phyloP scores from a whole-genome alignment of 1,139 yeast species.

The Pichia sp. region DNA sequence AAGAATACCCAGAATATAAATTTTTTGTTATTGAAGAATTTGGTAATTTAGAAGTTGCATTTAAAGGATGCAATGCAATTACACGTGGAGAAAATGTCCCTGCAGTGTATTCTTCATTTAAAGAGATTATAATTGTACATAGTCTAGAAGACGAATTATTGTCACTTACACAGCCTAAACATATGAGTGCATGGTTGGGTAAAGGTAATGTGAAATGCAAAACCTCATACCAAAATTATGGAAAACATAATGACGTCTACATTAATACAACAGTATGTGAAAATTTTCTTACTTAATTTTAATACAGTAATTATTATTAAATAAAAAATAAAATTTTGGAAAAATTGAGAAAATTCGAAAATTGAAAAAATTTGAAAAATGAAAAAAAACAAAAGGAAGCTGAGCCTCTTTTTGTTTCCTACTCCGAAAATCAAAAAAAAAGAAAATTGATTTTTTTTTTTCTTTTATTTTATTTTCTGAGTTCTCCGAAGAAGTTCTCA shows the following conservation, averaged over 20 bases:
- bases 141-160: slow-evolving; percentile 35
- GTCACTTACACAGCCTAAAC: slow-evolving; percentile 28
- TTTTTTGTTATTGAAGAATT: slow-evolving; percentile 43
- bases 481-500: no score
- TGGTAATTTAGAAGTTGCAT: slow-evolving; percentile 21
- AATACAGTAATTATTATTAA: no score
- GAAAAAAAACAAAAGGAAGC: no score
- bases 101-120: slow-evolving; percentile 9
- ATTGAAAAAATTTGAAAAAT: no score
- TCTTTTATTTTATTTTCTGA: no score
- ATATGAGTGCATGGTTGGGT: slow-evolving; percentile 20
- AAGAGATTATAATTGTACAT: slow-evolving; percentile 28
- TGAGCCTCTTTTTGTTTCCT: no score
- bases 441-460: no score
- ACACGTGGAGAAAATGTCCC: slow-evolving; percentile 1
- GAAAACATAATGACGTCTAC: slow-evolving; percentile 12
- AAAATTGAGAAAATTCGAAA: no score
- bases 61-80: slow-evolving; percentile 15
- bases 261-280: background rate
- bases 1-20: slow-evolving; percentile 41
- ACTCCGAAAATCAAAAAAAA: no score
- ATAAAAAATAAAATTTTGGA: no score
- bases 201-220: slow-evolving; percentile 5
- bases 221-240: slow-evolving; percentile 6
- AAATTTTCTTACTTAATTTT: no score